phyloP scores from a whole-genome alignment of 345 rosid species.

The Eucalyptus regnans region DNA sequence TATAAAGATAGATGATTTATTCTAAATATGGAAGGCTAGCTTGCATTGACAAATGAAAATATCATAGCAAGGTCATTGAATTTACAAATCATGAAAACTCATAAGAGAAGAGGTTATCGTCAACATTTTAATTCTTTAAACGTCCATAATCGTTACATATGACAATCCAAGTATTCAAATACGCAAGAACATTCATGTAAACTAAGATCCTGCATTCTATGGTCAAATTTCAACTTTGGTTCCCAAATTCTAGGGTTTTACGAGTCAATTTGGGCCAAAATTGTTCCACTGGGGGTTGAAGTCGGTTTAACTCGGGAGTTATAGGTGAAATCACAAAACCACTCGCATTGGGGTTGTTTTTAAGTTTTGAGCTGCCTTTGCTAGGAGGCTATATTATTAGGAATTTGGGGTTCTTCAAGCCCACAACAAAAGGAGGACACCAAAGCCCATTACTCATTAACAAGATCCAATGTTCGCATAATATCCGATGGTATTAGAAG shows the following conservation, averaged over 20 bases:
- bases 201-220: background rate
- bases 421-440: background rate
- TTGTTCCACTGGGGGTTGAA: background rate
- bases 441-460: background rate
- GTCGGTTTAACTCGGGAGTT: accelerated
- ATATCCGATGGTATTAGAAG: background rate
- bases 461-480: background rate
- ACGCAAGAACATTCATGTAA: background rate
- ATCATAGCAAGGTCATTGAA: background rate
- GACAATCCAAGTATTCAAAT: background rate
- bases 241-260: background rate
- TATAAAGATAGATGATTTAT: accelerated
- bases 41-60: background rate
- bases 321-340: background rate
- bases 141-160: background rate
- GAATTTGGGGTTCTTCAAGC: background rate
- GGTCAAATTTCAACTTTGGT: background rate
- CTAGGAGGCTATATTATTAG: background rate
- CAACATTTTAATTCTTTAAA: background rate
- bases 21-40: background rate
- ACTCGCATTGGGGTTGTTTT: background rate
- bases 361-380: background rate
- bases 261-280: background rate
- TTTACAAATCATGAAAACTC: background rate
- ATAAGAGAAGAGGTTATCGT: accelerated